Evolutionary conservation across 345 rosid species (phyloP).

Genomic region (Litchi chinensis): DNA sequence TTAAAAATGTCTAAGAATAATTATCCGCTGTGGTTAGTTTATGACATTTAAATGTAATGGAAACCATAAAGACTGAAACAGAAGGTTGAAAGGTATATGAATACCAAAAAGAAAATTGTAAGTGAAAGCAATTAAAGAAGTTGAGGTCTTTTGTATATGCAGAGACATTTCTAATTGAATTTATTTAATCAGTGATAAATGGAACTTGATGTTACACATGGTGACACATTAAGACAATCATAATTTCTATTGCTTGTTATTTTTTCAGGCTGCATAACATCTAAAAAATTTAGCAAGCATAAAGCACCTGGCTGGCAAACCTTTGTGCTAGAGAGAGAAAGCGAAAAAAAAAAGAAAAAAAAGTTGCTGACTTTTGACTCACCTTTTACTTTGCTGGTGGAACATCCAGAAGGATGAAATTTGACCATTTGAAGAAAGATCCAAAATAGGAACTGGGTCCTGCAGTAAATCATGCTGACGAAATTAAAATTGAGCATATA

Average conservation of each 20-base stretch:
- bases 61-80: neutral
- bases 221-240: neutral
- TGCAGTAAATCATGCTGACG: constrained; percentile 37
- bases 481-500: constrained; percentile 6
- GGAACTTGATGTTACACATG: neutral
- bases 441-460: constrained; percentile 82
- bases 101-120: neutral
- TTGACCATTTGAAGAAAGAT: constrained; percentile 68
- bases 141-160: neutral
- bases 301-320: neutral
- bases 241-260: neutral
- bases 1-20: neutral
- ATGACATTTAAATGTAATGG: neutral
- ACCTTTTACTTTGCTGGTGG: constrained; percentile 96
- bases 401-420: constrained; percentile 92
- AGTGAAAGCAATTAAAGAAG: constrained; percentile 11
- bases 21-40: neutral
- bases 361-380: neutral
- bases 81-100: neutral
- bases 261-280: neutral
- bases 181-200: neutral
- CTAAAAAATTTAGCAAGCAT: neutral
- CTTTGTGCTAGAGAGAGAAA: neutral
- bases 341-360: neutral
- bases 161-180: neutral